Conservation (phyloP, 805 yeast species). For the Cephaloascus albidus region DNA sequence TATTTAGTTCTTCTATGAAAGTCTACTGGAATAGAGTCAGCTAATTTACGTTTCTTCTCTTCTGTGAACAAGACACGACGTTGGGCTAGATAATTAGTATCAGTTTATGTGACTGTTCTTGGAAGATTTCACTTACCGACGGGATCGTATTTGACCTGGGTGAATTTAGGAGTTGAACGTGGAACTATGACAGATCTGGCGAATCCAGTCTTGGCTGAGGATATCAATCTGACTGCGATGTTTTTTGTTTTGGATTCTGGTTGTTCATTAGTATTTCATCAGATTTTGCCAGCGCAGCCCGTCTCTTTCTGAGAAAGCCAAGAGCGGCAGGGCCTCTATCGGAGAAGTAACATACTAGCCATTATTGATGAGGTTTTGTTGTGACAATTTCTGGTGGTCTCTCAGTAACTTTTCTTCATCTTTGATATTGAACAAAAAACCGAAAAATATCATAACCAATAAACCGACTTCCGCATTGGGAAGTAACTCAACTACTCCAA, state of each 20-base stretch:
- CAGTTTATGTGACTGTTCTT: neutral
- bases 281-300: too few relatives aligned
- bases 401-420: too few relatives aligned
- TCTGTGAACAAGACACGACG: conserved; percentile 90
- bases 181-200: conserved; percentile 74
- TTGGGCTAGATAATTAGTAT: conserved; percentile 38
- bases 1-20: conserved; percentile 11
- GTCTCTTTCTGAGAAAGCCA: too few relatives aligned
- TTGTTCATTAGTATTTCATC: too few relatives aligned
- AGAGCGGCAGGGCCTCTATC: too few relatives aligned
- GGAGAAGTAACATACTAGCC: too few relatives aligned
- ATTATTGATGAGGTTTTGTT: too few relatives aligned
- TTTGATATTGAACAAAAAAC: too few relatives aligned
- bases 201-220: conserved; percentile 87
- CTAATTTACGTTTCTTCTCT: conserved; percentile 75
- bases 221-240: conserved; percentile 76
- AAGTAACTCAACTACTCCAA: too few relatives aligned
- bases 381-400: too few relatives aligned
- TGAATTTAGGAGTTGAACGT: conserved; percentile 70
- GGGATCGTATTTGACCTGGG: conserved; percentile 83
- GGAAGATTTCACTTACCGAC: conserved; percentile 21
- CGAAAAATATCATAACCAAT: too few relatives aligned
- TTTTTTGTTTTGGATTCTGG: conserved; percentile 63
- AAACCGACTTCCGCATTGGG: too few relatives aligned
- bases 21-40: conserved; percentile 32